phyloP scores from a whole-genome alignment of 306 rosid species.

The Glycine soja region DNA sequence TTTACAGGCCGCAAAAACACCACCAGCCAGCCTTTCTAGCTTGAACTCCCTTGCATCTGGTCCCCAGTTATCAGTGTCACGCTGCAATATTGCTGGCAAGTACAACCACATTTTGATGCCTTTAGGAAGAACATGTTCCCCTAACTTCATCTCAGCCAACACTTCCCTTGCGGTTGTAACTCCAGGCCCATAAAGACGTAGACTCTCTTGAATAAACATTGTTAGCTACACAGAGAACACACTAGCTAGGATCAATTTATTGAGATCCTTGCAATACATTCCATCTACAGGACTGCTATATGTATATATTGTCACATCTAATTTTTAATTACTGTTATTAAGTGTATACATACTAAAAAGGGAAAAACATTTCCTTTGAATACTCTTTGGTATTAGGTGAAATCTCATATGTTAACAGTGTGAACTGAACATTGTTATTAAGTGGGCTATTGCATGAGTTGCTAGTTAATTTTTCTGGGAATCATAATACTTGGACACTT shows the following conservation, averaged over 20 bases:
- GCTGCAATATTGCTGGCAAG: conserved; percentile 34
- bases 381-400: too few species aligned
- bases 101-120: conserved; percentile 46
- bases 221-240: conserved; percentile 27
- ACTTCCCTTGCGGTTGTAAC: conserved; percentile 42
- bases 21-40: conserved; percentile 49
- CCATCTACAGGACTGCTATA: too few species aligned
- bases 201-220: conserved; percentile 57
- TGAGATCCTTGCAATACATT: too few species aligned
- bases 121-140: conserved; percentile 48
- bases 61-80: conserved; percentile 54
- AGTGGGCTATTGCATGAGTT: too few species aligned
- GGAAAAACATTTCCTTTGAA: too few species aligned
- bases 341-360: too few species aligned
- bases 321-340: too few species aligned
- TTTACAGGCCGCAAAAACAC: conserved; percentile 51
- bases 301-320: too few species aligned
- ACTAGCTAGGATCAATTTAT: not conserved
- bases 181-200: conserved; percentile 48
- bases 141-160: conserved; percentile 41
- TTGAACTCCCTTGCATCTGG: conserved; percentile 43
- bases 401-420: too few species aligned
- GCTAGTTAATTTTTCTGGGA: too few species aligned
- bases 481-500: too few species aligned
- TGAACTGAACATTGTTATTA: too few species aligned